Percentiles rank a stretch among this genome's conserved stretches.
Evolutionary conservation across 257 asterid genomes (phyloP).

Genomic region (Coffea eugenioides): DNA sequence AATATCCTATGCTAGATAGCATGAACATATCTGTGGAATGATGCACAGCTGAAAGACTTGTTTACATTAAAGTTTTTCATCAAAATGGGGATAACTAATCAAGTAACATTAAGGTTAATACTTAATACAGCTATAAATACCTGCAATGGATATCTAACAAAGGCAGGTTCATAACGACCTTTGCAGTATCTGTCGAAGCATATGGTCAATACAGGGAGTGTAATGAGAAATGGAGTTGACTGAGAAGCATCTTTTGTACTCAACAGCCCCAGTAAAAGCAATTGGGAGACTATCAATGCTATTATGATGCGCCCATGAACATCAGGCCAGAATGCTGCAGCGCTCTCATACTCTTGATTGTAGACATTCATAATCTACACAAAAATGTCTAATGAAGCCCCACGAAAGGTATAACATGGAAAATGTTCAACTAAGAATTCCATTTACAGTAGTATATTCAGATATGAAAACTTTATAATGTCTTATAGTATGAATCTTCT

Average conservation of each 20-base stretch:
- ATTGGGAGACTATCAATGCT: conserved; percentile 77
- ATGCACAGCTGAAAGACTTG: neutral
- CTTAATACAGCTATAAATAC: conserved; percentile 15
- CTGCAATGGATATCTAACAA: conserved; percentile 71
- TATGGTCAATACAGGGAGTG: conserved; percentile 65
- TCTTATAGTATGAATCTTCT: neutral
- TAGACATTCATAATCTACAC: conserved; percentile 85
- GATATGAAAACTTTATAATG: neutral
- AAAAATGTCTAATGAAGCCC: conserved; percentile 1
- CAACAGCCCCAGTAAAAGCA: conserved; percentile 71
- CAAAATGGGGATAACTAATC: neutral
- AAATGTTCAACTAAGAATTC: neutral
- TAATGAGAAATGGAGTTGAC: conserved; percentile 65
- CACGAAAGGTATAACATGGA: neutral
- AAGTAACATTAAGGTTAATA: neutral
- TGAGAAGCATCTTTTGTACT: conserved; percentile 63
- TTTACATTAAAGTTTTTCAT: neutral
- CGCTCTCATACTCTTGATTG: conserved; percentile 94
- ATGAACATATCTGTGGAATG: neutral
- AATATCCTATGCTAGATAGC: too few species aligned
- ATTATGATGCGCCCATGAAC: conserved; percentile 79
- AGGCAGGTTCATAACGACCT: conserved; percentile 89
- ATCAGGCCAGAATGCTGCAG: conserved; percentile 92
- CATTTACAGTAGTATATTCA: too few species aligned
- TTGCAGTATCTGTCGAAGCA: conserved; percentile 69